These are phyloP conservation scores for Phyllosticta citrichinensis DNA, from an alignment of 2,329 filamentous ascomycete genomes.

Conservation along the genomic window DNA sequence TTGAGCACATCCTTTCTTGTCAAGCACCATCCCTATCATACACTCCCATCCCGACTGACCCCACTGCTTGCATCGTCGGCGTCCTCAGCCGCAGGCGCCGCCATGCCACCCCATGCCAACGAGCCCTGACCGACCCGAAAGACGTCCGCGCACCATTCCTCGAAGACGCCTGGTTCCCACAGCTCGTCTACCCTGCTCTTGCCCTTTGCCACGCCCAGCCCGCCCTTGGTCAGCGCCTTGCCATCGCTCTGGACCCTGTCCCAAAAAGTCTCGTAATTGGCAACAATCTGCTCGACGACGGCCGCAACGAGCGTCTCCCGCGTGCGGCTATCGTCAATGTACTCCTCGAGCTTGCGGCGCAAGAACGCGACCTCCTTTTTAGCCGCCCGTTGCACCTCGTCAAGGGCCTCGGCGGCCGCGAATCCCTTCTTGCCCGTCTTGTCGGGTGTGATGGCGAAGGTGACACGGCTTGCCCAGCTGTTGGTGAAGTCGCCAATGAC, in stretches of 20 bases:
- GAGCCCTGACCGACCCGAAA: slow-evolving; percentile 43
- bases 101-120: neutral
- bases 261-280: slow-evolving; percentile 51
- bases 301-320: slow-evolving; percentile 57
- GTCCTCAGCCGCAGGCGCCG: neutral
- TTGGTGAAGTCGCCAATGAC: slow-evolving; percentile 59
- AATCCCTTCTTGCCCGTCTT: slow-evolving; percentile 13
- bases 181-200: slow-evolving; percentile 52
- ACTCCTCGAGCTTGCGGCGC: slow-evolving; percentile 48
- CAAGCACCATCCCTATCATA: neutral
- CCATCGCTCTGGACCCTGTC: slow-evolving; percentile 25
- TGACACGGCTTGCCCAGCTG: slow-evolving; percentile 48
- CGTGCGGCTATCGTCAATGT: slow-evolving; percentile 54
- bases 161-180: slow-evolving; percentile 56
- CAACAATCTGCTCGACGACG: slow-evolving; percentile 53
- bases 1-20: too few species aligned
- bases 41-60: neutral
- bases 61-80: neutral
- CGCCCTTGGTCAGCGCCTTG: slow-evolving; percentile 13
- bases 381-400: slow-evolving; percentile 38
- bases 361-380: slow-evolving; percentile 49
- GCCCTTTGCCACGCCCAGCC: slow-evolving; percentile 34
- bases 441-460: slow-evolving; percentile 32
- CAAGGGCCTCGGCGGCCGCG: slow-evolving; percentile 15
- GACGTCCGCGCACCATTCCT: slow-evolving; percentile 49